Conservation (phyloP, 345 rosid species). For the Atalantia buxifolia region DNA sequence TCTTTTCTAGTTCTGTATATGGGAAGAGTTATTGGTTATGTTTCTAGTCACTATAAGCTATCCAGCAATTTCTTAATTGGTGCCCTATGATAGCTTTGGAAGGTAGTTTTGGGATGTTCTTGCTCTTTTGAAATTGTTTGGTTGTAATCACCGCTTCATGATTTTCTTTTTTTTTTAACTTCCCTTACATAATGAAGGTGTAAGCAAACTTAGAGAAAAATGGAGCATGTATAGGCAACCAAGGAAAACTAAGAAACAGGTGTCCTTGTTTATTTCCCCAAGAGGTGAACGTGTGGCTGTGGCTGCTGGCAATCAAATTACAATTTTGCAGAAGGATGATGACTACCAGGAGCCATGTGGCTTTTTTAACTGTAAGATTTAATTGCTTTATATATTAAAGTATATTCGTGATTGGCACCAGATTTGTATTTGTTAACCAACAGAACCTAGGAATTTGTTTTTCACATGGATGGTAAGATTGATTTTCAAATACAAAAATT, state of each 20-base stretch:
- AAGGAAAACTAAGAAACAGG: slow-evolving; percentile 34
- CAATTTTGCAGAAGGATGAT: slow-evolving; percentile 65
- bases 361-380: slow-evolving; percentile 52
- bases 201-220: slow-evolving; percentile 61
- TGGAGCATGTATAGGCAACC: slow-evolving; percentile 52
- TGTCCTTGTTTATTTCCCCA: slow-evolving; percentile 64
- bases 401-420: background rate
- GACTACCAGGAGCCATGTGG: slow-evolving; percentile 70
- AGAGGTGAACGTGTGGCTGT: slow-evolving; percentile 82
- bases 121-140: too few species aligned
- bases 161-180: background rate
- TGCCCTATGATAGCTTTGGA: background rate
- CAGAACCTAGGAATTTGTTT: background rate
- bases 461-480: background rate
- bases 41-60: background rate
- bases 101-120: background rate
- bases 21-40: background rate
- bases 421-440: background rate
- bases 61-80: background rate
- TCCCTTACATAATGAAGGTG: slow-evolving; percentile 39
- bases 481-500: background rate
- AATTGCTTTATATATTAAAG: background rate
- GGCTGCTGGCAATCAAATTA: slow-evolving; percentile 66
- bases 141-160: background rate
- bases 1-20: background rate